Percentiles rank a stretch among this genome's conserved stretches.
Evolutionary conservation across 208 protist species (phyloP).

Genomic region (Trypanosoma grayi): DNA sequence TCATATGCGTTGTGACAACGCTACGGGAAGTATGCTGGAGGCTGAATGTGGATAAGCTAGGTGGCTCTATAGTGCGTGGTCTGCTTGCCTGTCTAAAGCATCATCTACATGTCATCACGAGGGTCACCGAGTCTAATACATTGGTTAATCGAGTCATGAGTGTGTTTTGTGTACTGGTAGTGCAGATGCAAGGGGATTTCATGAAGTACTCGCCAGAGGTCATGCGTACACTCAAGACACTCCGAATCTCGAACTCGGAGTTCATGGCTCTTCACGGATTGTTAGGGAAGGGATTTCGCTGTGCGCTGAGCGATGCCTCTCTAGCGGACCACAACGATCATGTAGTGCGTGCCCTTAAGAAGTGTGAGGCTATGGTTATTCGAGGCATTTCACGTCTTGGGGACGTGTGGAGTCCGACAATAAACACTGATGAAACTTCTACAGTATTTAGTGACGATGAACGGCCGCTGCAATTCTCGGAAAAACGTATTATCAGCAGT

Average conservation of each 20-base stretch:
- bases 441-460: conserved; percentile 38
- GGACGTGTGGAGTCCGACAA: conserved; percentile 57
- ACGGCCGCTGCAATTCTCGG: conserved; percentile 52
- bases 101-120: neutral
- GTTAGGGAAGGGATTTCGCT: conserved; percentile 41
- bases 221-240: conserved; percentile 62
- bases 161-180: conserved; percentile 63
- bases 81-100: conserved; percentile 45
- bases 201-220: conserved; percentile 75
- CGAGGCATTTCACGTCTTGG: conserved; percentile 49
- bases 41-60: conserved; percentile 71
- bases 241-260: conserved; percentile 52
- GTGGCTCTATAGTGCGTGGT: conserved; percentile 75
- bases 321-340: conserved; percentile 47
- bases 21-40: conserved; percentile 66
- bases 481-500: conserved; percentile 47
- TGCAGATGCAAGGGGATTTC: conserved; percentile 71
- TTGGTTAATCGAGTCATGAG: conserved; percentile 68
- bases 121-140: conserved; percentile 14
- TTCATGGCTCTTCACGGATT: conserved; percentile 61
- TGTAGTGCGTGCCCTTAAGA: conserved; percentile 46
- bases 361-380: conserved; percentile 53
- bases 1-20: conserved; percentile 43
- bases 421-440: conserved; percentile 39
- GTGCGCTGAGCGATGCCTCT: conserved; percentile 29